Evolutionary conservation across 768 basidiomycete species (phyloP).

Genomic region (Mycena metata): DNA sequence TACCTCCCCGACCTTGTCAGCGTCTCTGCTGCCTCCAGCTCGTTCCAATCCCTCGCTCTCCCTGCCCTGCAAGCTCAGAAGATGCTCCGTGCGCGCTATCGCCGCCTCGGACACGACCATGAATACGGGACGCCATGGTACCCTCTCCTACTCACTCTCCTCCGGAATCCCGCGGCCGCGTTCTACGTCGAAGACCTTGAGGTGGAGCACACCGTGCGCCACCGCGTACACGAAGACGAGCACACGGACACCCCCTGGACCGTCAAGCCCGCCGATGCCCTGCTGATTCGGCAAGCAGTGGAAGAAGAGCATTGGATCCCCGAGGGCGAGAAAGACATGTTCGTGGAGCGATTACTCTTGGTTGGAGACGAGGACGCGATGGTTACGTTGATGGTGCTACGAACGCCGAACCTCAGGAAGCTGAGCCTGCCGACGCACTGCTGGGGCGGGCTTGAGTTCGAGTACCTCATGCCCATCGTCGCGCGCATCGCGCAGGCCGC

Average conservation of each 20-base stretch:
- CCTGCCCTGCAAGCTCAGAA: neutral
- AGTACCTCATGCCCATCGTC: constrained; percentile 15
- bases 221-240: neutral
- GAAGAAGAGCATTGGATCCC: constrained; percentile 5
- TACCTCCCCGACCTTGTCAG: constrained; percentile 10
- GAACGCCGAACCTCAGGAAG: constrained; percentile 7
- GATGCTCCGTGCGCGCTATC: neutral
- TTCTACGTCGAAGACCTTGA: constrained; percentile 7
- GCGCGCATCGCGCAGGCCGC: constrained; percentile 15
- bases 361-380: constrained; percentile 15
- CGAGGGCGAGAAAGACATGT: neutral
- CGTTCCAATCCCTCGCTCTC: neutral
- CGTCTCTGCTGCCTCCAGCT: neutral
- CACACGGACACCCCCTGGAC: neutral
- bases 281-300: neutral
- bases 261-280: neutral
- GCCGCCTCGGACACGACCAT: neutral
- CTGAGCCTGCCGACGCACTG: constrained; percentile 15
- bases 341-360: neutral
- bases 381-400: constrained; percentile 16
- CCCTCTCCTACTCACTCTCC: constrained; percentile 3
- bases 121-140: neutral
- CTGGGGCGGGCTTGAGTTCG: constrained; percentile 10
- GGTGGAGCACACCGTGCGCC: constrained; percentile 1
- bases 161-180: constrained; percentile 7